Percentiles rank a stretch among this genome's conserved stretches.
phyloP scores from a whole-genome alignment of 306 rosid genomes.

The Rosa chinensis region DNA sequence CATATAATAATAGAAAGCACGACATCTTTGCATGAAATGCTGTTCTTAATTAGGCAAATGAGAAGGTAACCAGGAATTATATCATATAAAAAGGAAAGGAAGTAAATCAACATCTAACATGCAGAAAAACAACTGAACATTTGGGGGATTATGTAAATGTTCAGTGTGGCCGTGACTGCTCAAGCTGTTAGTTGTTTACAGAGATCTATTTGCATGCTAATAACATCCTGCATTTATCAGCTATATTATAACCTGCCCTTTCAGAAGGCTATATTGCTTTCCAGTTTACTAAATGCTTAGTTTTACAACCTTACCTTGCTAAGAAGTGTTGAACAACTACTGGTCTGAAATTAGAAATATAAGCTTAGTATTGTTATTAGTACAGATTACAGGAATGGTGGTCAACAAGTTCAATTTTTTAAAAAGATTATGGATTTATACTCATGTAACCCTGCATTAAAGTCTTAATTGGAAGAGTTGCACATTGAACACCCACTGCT shows the following conservation, averaged over 20 bases:
- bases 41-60: neutral
- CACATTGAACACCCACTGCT: neutral
- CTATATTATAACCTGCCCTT: neutral
- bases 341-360: neutral
- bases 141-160: neutral
- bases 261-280: neutral
- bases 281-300: slow-evolving; percentile 2
- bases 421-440: neutral
- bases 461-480: neutral
- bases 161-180: neutral
- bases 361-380: neutral
- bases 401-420: neutral
- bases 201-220: neutral
- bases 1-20: neutral
- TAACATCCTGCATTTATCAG: neutral
- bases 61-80: neutral
- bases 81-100: neutral
- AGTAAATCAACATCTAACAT: neutral
- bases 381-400: neutral
- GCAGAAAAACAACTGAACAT: neutral
- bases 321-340: neutral
- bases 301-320: neutral
- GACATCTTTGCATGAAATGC: neutral
- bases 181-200: neutral
- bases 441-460: neutral